Percentiles rank a stretch among this genome's conserved stretches.
These are phyloP conservation scores for Cutaneotrichosporon dermatis DNA, from an alignment of 1,284 basidiomycete species.

Conservation along the genomic window DNA sequence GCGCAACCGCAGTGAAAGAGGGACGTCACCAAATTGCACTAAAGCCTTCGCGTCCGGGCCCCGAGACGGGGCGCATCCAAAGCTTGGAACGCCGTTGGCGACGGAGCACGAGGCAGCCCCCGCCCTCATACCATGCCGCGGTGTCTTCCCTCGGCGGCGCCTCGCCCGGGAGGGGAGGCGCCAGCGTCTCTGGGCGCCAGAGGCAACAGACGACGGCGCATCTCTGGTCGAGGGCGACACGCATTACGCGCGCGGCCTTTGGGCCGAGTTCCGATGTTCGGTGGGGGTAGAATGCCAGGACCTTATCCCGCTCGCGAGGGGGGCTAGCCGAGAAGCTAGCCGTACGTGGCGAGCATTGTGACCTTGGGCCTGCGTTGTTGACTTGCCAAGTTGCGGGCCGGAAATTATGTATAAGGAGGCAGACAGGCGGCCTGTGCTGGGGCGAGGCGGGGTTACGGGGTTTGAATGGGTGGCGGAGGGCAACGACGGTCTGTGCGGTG, in stretches of 20 bases:
- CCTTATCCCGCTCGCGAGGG: slow-evolving; percentile 50
- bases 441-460: too few relatives aligned
- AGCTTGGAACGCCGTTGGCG: background rate
- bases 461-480: too few relatives aligned
- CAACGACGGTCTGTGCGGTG: too few relatives aligned
- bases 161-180: background rate
- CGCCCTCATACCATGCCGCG: slow-evolving; percentile 44
- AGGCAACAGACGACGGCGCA: slow-evolving; percentile 19
- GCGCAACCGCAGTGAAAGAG: background rate
- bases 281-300: slow-evolving; percentile 51
- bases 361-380: slow-evolving; percentile 43
- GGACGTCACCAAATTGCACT: slow-evolving; percentile 53
- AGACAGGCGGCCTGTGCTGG: too few relatives aligned
- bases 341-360: slow-evolving; percentile 49
- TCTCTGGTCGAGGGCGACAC: slow-evolving; percentile 50
- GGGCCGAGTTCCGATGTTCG: slow-evolving; percentile 30
- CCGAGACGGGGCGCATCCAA: too few relatives aligned
- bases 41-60: slow-evolving; percentile 40
- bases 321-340: too few relatives aligned
- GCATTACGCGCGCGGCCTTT: slow-evolving; percentile 43
- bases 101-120: slow-evolving; percentile 26
- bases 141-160: background rate
- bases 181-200: slow-evolving; percentile 35
- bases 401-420: too few relatives aligned
- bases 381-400: background rate